Evolutionary conservation across 148 eudicot genomes (phyloP).

Genomic region (Rhododendron ovatum): DNA sequence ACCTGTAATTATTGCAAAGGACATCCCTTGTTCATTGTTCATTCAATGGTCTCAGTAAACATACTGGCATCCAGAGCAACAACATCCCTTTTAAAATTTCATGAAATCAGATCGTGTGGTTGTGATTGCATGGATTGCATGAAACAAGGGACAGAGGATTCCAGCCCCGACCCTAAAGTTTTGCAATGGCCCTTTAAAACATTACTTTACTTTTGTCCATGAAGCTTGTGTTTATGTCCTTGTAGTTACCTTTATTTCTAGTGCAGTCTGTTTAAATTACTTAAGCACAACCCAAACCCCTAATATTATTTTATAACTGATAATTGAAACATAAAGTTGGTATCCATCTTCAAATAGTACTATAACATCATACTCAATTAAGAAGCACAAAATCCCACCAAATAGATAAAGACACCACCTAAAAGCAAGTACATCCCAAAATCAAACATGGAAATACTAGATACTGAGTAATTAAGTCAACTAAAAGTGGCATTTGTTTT

Average conservation of each 20-base stretch:
- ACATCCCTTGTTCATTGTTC: neutral
- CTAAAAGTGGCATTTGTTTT: neutral
- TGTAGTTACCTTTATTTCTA: neutral
- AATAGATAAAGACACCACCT: neutral
- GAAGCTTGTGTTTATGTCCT: neutral
- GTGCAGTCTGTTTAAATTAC: neutral
- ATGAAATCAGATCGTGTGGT: neutral
- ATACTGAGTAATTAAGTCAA: neutral
- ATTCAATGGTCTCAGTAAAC: neutral
- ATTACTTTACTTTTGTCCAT: neutral
- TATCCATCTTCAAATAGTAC: neutral
- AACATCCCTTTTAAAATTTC: neutral
- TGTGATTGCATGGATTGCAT: neutral
- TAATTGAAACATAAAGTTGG: conserved; percentile 7
- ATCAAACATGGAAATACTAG: conserved; percentile 3
- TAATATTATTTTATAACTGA: conserved; percentile 7
- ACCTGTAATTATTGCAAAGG: neutral
- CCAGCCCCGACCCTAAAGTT: neutral
- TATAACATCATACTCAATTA: conserved; percentile 5
- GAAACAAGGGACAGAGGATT: neutral
- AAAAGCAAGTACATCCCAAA: neutral
- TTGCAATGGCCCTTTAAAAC: neutral
- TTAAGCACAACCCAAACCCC: neutral
- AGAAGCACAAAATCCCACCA: conserved; percentile 5
- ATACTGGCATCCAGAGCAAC: neutral